These are phyloP conservation scores for Pseudogymnoascus sp. DNA, from an alignment of 2,329 filamentous ascomycete species.

Conservation along the genomic window DNA sequence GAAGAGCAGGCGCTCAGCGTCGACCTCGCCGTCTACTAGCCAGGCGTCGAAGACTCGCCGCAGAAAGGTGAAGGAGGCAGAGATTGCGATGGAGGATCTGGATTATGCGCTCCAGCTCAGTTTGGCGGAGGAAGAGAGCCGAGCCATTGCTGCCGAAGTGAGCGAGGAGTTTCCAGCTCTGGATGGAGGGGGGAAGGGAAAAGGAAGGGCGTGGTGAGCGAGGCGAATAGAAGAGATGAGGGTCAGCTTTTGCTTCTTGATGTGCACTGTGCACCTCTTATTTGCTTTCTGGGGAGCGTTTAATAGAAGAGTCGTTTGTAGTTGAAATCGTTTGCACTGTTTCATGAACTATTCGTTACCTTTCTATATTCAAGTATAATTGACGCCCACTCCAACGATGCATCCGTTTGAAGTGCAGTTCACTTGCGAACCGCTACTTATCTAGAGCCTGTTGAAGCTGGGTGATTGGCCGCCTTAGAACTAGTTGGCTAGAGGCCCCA, in stretches of 20 bases:
- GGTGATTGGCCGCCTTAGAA: no score
- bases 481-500: not conserved
- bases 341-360: no score
- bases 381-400: not conserved
- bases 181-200: conserved; percentile 28
- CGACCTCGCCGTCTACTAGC: conserved; percentile 30
- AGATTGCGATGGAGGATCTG: conserved; percentile 41
- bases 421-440: not conserved
- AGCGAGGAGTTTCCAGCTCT: conserved; percentile 35
- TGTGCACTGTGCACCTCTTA: not conserved
- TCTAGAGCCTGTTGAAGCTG: not conserved
- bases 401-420: not conserved
- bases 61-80: conserved; percentile 16
- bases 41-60: conserved; percentile 21
- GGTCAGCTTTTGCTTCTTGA: not conserved
- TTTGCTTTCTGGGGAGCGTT: not conserved
- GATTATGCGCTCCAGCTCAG: conserved; percentile 53
- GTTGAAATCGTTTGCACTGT: not conserved
- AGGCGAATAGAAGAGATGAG: not conserved
- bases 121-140: conserved; percentile 43
- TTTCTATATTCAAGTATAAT: not conserved
- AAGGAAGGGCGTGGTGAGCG: conserved; percentile 30
- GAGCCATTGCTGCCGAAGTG: conserved; percentile 18
- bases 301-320: not conserved
- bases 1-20: conserved; percentile 32